Evolutionary conservation across 108 stramenopile genomes (phyloP), one percentile per base, ranked within the genome.

Genomic region (Licmophora abbreviata): DNA sequence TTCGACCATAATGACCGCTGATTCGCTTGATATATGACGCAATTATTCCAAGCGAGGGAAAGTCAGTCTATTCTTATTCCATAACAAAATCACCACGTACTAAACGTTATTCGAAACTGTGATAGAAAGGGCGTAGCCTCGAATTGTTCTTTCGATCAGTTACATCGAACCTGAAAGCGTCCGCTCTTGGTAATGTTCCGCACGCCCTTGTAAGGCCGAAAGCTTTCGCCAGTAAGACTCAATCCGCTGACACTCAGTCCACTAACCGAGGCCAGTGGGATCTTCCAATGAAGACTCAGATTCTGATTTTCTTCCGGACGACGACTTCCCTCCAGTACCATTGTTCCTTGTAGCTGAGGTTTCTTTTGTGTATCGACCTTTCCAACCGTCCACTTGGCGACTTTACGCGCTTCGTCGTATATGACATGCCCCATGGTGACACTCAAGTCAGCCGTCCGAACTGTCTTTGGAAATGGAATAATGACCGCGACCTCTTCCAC

Each of bases 161-260:
- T 55, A 63, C 81, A 83, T 59, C 85, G 69, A 30, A 96, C 75
- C 66, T 88, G 83, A 57, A 87, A 88, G 4, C 77, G 68, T 1
- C 91, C 95, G 56, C 86, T 78, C 44, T 86, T 85, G 36, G 92
- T 78, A 44, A 93, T 75, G 29, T 88, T 85, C 20, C 92, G 73
- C 9, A 96, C 95, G 6, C 95, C 97, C 73, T 98, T 99, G 89
- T 96, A 97, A 18, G 96, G 97, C 43, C 75, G 73, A 58, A 98
- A 99, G 15, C 58, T 49, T 71, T 99, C 99, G 33, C 90, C 91
- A 22, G 74, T 66, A 3, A 99, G 54, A 42, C 83, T 86, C 21
- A 99, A 69, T 1, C 94, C 95, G 30, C 83, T 77, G 32, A 99
- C 92, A 21, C 76, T 63, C 52, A 99, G 58, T 8, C 96, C 96